These are phyloP conservation scores for Starmerella bacillaris DNA, from an alignment of 805 yeast genomes.

Conservation along the genomic window DNA sequence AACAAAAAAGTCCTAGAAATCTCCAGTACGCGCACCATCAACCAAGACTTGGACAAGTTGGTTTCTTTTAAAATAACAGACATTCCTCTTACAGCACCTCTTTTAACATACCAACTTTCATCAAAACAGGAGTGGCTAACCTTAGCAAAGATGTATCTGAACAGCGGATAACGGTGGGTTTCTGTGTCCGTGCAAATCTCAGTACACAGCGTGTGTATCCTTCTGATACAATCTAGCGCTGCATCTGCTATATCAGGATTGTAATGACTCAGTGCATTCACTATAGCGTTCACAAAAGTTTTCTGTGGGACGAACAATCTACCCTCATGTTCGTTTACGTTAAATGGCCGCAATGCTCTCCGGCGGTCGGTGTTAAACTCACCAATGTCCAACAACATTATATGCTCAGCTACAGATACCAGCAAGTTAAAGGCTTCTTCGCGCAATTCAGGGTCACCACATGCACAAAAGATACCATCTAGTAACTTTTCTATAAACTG, in stretches of 20 bases:
- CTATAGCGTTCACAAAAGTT: conserved; percentile 54
- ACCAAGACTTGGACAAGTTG: conserved; percentile 51
- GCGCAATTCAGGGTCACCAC: conserved; percentile 52
- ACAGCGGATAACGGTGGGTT: conserved; percentile 51
- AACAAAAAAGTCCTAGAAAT: conserved; percentile 72
- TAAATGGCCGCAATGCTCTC: conserved; percentile 47
- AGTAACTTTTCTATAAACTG: conserved; percentile 44
- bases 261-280: conserved; percentile 65
- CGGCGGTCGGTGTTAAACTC: conserved; percentile 52
- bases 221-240: conserved; percentile 49
- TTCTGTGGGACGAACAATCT: conserved; percentile 48
- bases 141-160: conserved; percentile 57
- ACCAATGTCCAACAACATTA: conserved; percentile 59
- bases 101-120: conserved; percentile 65
- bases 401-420: conserved; percentile 56
- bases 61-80: conserved; percentile 52
- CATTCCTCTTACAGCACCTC: conserved; percentile 79
- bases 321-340: conserved; percentile 67
- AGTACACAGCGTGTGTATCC: conserved; percentile 42
- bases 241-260: conserved; percentile 48
- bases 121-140: conserved; percentile 86
- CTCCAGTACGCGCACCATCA: conserved; percentile 63
- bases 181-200: conserved; percentile 52
- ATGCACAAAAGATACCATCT: conserved; percentile 56
- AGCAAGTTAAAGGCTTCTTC: conserved; percentile 50